Evolutionary conservation across 129 eudicot species (phyloP).

Genomic region (Ambrosia artemisiifolia): DNA sequence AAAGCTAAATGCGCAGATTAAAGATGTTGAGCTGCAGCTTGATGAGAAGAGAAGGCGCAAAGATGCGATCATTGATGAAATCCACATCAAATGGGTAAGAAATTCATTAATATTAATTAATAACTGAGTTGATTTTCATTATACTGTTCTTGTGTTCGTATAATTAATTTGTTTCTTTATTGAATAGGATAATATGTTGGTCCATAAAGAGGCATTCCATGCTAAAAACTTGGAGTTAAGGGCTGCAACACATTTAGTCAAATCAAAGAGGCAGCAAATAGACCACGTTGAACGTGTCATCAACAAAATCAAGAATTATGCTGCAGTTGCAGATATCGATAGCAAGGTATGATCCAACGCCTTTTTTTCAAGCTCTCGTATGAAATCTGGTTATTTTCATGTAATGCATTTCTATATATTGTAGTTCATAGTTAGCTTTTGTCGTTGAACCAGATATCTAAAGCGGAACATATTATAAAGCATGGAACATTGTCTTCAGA

Average conservation of each 20-base stretch:
- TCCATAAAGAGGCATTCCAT: constrained; percentile 20
- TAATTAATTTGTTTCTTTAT: constrained; percentile 8
- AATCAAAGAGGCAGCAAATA: constrained; percentile 45
- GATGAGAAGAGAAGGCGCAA: constrained; percentile 48
- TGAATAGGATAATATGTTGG: constrained; percentile 38
- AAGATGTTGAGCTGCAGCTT: constrained; percentile 41
- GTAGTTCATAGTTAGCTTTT: constrained; percentile 8
- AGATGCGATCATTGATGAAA: constrained; percentile 38
- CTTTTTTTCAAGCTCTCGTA: not conserved
- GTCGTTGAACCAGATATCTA: constrained; percentile 38
- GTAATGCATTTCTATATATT: not conserved
- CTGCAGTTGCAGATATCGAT: constrained; percentile 46
- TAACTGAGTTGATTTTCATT: not conserved
- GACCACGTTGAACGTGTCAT: constrained; percentile 39
- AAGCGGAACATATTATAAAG: constrained; percentile 43
- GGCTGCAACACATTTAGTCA: constrained; percentile 36
- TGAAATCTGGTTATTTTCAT: too few relatives aligned
- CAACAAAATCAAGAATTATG: constrained; percentile 30
- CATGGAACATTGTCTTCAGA: constrained; percentile 26
- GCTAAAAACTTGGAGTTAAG: constrained; percentile 44
- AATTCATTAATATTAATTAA: too few relatives aligned
- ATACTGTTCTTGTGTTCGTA: not conserved
- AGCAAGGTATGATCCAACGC: constrained; percentile 37
- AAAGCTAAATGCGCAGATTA: constrained; percentile 45
- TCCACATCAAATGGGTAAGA: constrained; percentile 36